Base-by-base conservation (phyloP, 768 basidiomycete species). In the Lentinula detonsa region DNA sequence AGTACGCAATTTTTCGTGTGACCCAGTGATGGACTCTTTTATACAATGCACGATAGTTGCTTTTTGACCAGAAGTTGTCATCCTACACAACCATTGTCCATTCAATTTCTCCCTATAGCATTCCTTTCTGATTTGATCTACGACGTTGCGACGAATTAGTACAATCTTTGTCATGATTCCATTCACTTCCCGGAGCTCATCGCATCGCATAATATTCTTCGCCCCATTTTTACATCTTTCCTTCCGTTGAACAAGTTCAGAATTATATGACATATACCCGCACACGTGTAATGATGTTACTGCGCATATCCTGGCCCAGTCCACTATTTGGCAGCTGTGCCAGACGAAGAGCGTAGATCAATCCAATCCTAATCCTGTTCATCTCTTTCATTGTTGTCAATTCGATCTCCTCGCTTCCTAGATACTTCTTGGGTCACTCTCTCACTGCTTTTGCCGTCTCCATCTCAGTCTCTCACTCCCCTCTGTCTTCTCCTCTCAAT, bases 1-100 rank as follows among this genome's bases (percentile, higher is more conserved):
- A 92, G 91, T 78, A 93, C 91, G 61, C 91, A 93, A 73, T 93
- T 91, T 79, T 92, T 91, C 78, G 89, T 93, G 72, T 93, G 79
- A 87, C 62, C 23, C 34, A 6, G 39, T 28, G 28, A 28, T 23
- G 42, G 35, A 53, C 37, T 34, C 51, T 43, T 23, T 56, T 43
- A 21, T 45, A 40, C 55, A 37, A 55, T 43, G 57, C 46, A 35
- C 48, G 49, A 40, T 59, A 35, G 46, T 21, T 59, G 45, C 35
- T 23, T 9, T 54, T 59, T 13, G 43, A 48, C 37, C 21, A n/a
- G 46, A 43, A 58, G 54, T n/a, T 34, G 28, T 57, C 56, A 31
- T 57, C 56, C 42, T 43, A 40, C 39, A 56, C 55, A 18, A 23
- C 55, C 40, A 13, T 15, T 15, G 10, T n/a, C 33, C 33, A 23